Conservation (phyloP, 371 early-diverging fungal genomes). For the Mucor irregularis region DNA sequence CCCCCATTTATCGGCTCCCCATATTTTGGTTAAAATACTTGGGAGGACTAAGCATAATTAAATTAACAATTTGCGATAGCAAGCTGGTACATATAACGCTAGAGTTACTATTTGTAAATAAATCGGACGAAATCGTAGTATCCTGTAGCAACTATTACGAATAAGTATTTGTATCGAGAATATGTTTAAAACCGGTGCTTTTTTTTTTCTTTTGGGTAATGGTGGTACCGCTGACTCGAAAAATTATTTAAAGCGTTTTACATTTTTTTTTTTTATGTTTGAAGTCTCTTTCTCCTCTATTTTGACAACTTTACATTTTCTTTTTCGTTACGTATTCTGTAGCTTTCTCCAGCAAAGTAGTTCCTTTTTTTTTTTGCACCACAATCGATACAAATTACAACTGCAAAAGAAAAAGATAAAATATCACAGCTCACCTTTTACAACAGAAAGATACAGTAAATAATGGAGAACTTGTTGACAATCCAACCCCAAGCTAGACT, state of each 20-base stretch:
- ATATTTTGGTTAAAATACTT: slow-evolving; percentile 11
- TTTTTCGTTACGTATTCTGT: no score
- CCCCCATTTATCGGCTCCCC: slow-evolving; percentile 6
- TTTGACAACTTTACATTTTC: no score
- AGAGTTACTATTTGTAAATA: no score
- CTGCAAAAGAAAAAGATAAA: no score
- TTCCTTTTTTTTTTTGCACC: background rate
- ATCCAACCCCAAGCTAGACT: slow-evolving; percentile 26
- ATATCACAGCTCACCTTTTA: slow-evolving; percentile 1
- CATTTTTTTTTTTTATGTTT: background rate
- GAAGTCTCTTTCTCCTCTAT: background rate
- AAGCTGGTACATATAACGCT: background rate
- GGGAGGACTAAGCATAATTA: no score
- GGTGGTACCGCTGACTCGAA: slow-evolving; percentile 1
- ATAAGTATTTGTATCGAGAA: no score
- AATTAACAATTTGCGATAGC: no score
- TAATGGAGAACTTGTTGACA: slow-evolving; percentile 47
- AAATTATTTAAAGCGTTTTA: background rate
- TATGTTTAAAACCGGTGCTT: slow-evolving; percentile 6
- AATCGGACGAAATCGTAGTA: slow-evolving; percentile 7
- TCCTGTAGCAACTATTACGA: no score
- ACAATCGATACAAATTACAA: background rate
- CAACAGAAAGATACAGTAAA: slow-evolving; percentile 2
- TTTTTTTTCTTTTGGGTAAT: slow-evolving; percentile 4
- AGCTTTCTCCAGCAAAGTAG: no score